Evolutionary conservation across 305 asterid genomes (phyloP).

Genomic region (Fraxinus paxiana): DNA sequence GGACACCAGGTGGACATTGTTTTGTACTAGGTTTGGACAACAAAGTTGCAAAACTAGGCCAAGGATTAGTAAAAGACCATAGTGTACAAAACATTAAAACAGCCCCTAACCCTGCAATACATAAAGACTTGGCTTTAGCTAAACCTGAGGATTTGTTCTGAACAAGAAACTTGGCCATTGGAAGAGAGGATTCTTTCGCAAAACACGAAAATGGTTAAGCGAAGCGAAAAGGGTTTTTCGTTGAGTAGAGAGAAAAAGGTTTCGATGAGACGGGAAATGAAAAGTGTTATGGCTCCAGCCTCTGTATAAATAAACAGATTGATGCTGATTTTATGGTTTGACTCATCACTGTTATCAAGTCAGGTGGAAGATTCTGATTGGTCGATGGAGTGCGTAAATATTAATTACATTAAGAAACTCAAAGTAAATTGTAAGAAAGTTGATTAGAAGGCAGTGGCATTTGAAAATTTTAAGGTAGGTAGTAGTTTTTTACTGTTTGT

Average conservation of each 20-base stretch:
- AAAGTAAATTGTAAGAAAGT: not conserved
- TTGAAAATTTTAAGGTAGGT: not conserved
- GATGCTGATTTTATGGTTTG: constrained; percentile 10
- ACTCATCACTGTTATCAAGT: not conserved
- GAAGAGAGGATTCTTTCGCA: not conserved
- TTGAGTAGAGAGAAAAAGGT: not conserved
- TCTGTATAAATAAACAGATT: not conserved
- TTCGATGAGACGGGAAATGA: not conserved
- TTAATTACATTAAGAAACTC: not conserved
- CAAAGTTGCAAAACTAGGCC: constrained; percentile 31
- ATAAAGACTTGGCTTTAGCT: constrained; percentile 21
- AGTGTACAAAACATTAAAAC: constrained; percentile 31
- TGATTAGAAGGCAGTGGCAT: not conserved
- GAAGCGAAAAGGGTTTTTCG: not conserved
- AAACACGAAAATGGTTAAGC: not conserved
- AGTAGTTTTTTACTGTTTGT: not conserved
- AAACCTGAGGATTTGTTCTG: constrained; percentile 25
- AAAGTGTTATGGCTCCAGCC: not conserved
- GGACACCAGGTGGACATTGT: constrained; percentile 16
- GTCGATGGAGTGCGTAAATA: not conserved
- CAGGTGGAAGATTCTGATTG: constrained; percentile 9
- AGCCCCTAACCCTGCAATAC: constrained; percentile 21
- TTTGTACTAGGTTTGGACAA: constrained; percentile 14
- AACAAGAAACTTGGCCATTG: constrained; percentile 42
- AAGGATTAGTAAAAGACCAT: constrained; percentile 37